A percentile compares a stretch with the other conserved stretches of the same genome.
Evolutionary conservation across 768 basidiomycete species (phyloP).

Genomic region (Ephemerocybe angulata): DNA sequence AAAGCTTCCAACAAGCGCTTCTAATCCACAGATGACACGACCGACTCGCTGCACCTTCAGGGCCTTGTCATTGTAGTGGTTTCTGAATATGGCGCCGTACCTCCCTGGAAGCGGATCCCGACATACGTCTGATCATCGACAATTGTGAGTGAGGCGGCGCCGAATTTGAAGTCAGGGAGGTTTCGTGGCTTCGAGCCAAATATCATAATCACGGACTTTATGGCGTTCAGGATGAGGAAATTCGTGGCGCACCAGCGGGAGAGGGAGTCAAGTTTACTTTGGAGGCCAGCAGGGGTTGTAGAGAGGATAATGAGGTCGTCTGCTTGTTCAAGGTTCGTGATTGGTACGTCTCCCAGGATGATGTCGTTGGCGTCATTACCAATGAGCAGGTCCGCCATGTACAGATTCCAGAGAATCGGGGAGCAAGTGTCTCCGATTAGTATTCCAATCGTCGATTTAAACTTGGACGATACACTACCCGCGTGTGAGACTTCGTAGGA

Average conservation of each 20-base stretch:
- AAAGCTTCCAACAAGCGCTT: neutral
- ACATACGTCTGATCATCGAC: neutral
- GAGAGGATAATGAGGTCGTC: slow-evolving; percentile 24
- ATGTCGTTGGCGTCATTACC: slow-evolving; percentile 14
- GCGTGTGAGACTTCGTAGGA: slow-evolving; percentile 16
- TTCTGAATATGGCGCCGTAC: neutral
- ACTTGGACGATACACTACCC: slow-evolving; percentile 11
- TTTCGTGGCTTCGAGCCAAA: neutral
- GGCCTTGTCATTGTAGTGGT: neutral
- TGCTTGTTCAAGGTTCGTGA: slow-evolving; percentile 23
- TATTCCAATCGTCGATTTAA: slow-evolving; percentile 21
- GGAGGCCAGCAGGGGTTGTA: slow-evolving; percentile 14
- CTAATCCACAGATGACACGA: neutral
- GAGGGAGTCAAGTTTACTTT: slow-evolving; percentile 15
- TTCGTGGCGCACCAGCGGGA: slow-evolving; percentile 21
- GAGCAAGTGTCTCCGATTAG: too few relatives aligned
- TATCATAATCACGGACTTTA: slow-evolving; percentile 14
- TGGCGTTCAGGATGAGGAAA: slow-evolving; percentile 22
- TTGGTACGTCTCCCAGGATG: slow-evolving; percentile 3
- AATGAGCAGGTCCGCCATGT: slow-evolving; percentile 19
- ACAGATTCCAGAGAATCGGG: slow-evolving; percentile 24
- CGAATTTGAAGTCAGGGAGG: neutral
- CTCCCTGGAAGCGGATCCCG: neutral
- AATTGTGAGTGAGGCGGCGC: neutral
- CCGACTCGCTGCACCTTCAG: neutral